Base-by-base conservation (phyloP, 352 stramenopile species). In the Phytophthora pluvialis region DNA sequence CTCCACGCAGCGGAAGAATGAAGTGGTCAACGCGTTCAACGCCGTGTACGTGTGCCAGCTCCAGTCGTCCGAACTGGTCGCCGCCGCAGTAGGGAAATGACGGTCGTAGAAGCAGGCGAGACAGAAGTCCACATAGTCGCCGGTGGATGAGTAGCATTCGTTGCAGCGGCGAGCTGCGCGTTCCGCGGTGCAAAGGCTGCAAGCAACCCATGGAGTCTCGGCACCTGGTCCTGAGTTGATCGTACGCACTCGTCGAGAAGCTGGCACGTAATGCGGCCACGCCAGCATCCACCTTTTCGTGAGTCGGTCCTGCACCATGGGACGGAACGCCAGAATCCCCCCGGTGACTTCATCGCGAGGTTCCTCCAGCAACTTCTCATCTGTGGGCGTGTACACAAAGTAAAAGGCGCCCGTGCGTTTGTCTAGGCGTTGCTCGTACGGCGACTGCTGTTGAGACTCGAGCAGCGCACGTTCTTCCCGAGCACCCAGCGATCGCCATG, bases 111-210 rank as follows among this genome's bases (percentile, higher is more conserved):
- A 95, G 66, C 86, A 95, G 18, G 73, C 80, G 26, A 93, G 70
- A 26, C 86, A 95, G 51, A 81, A 80, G 57, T 95, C 77, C 31
- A 93, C 64, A 54, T 86, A 93, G 60, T 93, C 86, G 3, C 86
- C 86, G 0, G 51, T 52, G 4, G 64, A 9, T 3, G 80, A 77
- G 45, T 76, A 88, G 65, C 86, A 95, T 58, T 93, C 86, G 56
- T 78, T 72, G 57, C 86, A 95, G 21, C 86, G 70, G 8, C 86
- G 76, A 16, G 80, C 80, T 7, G 84, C 84, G 5, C 78, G 77
- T 36, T 89, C 82, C 1, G 72, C 81, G 35, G 68, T 56, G 62
- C 86, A 95, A 31, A 88, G 35, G 39, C 73, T 82, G 56, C 86
- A 95, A 3, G 73, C 57, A 61, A 67, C 55, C 66, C 66, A 74